Conservation (phyloP, 2,329 filamentous ascomycete genomes). For the Verticillium alfalfae region DNA sequence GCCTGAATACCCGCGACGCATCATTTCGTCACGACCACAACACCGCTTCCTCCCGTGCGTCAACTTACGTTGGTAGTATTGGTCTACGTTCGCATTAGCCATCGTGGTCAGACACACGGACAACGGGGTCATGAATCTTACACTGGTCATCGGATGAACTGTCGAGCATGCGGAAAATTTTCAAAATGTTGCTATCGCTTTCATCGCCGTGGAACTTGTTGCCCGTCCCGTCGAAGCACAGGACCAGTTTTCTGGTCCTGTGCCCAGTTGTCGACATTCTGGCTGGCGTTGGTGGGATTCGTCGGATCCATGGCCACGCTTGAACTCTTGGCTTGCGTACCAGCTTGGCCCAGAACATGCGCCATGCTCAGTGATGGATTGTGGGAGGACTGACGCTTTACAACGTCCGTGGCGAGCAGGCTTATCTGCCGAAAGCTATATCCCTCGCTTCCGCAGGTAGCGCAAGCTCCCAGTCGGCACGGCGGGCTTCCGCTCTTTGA, state of each 20-base stretch:
- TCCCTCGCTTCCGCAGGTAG: not conserved
- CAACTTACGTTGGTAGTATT: constrained; percentile 58
- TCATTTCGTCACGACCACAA: no score
- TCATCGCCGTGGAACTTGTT: constrained; percentile 61
- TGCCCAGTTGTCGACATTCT: not conserved
- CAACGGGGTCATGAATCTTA: constrained; percentile 17
- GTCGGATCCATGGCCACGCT: not conserved
- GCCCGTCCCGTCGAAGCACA: constrained; percentile 60
- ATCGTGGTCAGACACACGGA: not conserved
- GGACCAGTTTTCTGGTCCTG: constrained; percentile 39
- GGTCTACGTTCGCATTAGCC: constrained; percentile 24
- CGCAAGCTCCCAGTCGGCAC: not conserved
- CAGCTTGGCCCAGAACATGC: not conserved
- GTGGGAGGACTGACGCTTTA: not conserved
- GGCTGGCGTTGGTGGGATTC: not conserved
- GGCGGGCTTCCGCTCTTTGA: not conserved
- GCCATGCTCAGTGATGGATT: not conserved
- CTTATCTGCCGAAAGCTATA: not conserved
- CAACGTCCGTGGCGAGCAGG: not conserved
- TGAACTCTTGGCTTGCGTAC: not conserved
- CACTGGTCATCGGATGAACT: constrained; percentile 56
- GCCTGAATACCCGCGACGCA: no score
- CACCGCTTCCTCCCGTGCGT: no score
- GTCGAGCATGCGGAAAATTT: constrained; percentile 66
- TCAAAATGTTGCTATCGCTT: constrained; percentile 61